Evolutionary conservation across 2,329 filamentous ascomycete species (phyloP).

Genomic region (Talaromyces rugulosus): DNA sequence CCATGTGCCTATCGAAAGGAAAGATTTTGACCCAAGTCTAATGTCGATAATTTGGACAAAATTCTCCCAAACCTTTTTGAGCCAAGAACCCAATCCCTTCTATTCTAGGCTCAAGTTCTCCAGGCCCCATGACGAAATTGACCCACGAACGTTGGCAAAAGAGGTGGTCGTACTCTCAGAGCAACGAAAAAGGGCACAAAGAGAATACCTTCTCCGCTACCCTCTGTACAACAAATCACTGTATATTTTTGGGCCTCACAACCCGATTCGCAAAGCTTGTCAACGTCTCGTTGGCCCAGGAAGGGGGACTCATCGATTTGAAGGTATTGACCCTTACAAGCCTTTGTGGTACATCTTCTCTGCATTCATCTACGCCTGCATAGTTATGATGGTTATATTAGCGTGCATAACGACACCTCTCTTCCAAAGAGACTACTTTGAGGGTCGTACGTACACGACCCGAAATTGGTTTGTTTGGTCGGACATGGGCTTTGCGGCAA

Average conservation of each 20-base stretch:
- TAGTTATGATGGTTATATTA: conserved; percentile 95
- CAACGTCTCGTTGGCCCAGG: conserved; percentile 89
- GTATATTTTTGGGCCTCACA: conserved; percentile 76
- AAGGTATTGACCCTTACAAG: conserved; percentile 85
- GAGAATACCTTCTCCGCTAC: conserved; percentile 82
- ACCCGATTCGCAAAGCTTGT: conserved; percentile 75
- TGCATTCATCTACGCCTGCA: conserved; percentile 86
- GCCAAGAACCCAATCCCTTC: conserved; percentile 86
- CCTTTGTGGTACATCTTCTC: conserved; percentile 91
- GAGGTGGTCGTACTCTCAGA: conserved; percentile 83
- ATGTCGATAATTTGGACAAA: conserved; percentile 59
- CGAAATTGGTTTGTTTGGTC: conserved; percentile 94
- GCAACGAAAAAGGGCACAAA: conserved; percentile 78
- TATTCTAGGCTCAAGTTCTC: conserved; percentile 75
- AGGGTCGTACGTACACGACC: conserved; percentile 54
- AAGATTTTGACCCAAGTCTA: conserved; percentile 50
- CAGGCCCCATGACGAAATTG: conserved; percentile 69
- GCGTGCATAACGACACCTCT: conserved; percentile 92
- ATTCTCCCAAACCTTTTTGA: conserved; percentile 52
- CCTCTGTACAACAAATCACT: conserved; percentile 90
- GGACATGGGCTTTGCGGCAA: conserved; percentile 79
- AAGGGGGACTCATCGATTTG: conserved; percentile 77
- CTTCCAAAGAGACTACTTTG: conserved; percentile 85
- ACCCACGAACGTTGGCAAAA: conserved; percentile 82
- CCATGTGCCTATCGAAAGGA: neutral